Percentiles rank a stretch among this genome's conserved stretches.
Evolutionary conservation across 352 stramenopile genomes (phyloP).

Genomic region (Phytophthora hibernalis): DNA sequence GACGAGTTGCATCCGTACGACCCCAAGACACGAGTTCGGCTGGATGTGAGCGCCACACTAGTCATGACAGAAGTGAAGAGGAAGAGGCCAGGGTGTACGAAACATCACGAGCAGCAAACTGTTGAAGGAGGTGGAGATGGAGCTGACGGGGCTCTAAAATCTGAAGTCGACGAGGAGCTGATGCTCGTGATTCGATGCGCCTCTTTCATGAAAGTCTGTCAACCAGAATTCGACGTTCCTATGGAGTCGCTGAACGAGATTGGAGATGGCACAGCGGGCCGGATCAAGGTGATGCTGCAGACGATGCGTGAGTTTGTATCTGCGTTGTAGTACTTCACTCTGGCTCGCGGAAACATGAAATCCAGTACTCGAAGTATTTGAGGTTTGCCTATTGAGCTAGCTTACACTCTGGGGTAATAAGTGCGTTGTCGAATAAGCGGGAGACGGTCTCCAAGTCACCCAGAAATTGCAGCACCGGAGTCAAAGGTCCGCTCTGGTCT

Average conservation of each 20-base stretch:
- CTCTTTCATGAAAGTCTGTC: constrained; percentile 31
- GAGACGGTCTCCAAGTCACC: too few species aligned
- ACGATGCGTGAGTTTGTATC: constrained; percentile 20
- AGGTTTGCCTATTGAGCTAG: too few species aligned
- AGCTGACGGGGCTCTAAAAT: neutral
- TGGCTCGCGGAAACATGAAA: too few species aligned
- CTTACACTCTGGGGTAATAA: too few species aligned
- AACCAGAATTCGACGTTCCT: constrained; percentile 7
- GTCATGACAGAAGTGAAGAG: constrained; percentile 20
- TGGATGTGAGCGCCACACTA: constrained; percentile 34
- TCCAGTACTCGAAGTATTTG: too few species aligned
- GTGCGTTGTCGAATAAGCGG: too few species aligned
- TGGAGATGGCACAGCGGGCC: constrained; percentile 23
- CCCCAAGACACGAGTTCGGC: constrained; percentile 28
- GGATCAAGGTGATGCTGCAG: constrained; percentile 27
- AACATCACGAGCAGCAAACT: neutral
- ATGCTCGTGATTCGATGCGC: constrained; percentile 26
- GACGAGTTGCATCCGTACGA: constrained; percentile 47
- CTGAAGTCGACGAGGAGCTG: neutral
- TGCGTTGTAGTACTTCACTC: constrained; percentile 5
- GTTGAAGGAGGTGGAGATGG: neutral
- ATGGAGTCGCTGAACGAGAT: constrained; percentile 1
- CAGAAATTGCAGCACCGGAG: too few species aligned
- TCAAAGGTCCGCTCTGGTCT: too few species aligned
- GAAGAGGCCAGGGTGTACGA: constrained; percentile 1